Evolutionary conservation across 495 filamentous ascomycete genomes (phyloP).

Genomic region (Aspergillus cristatus): DNA sequence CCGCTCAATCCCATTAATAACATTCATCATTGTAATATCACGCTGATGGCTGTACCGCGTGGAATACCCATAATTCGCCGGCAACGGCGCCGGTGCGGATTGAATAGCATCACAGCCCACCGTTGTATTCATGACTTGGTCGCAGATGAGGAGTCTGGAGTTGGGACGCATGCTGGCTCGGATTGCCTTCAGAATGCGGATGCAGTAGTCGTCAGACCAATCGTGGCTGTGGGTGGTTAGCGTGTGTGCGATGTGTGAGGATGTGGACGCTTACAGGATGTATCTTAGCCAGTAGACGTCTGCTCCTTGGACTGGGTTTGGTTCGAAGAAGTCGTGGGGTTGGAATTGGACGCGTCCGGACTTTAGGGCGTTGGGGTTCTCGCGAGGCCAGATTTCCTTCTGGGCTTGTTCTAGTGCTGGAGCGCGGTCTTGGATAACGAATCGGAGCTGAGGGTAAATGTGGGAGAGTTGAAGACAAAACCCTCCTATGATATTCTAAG

Average conservation of each 20-base stretch:
- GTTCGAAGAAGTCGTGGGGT: slow-evolving; percentile 31
- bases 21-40: slow-evolving; percentile 26
- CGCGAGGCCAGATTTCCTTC: slow-evolving; percentile 5
- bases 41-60: slow-evolving; percentile 23
- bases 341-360: slow-evolving; percentile 21
- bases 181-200: slow-evolving; percentile 23
- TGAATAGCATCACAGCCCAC: slow-evolving; percentile 12
- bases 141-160: slow-evolving; percentile 27
- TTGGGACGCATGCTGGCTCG: slow-evolving; percentile 16
- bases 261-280: slow-evolving; percentile 22
- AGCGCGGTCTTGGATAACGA: slow-evolving; percentile 30
- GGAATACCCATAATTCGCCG: slow-evolving; percentile 23
- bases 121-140: slow-evolving; percentile 33
- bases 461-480: slow-evolving; percentile 3
- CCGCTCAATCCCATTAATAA: slow-evolving; percentile 31
- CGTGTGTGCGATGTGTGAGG: no score
- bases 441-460: slow-evolving; percentile 17
- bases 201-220: slow-evolving; percentile 34
- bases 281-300: slow-evolving; percentile 34
- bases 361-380: neutral
- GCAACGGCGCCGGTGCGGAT: slow-evolving; percentile 21
- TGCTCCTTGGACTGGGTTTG: slow-evolving; percentile 27
- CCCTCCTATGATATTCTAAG: slow-evolving; percentile 9
- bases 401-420: slow-evolving; percentile 19
- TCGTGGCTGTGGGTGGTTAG: slow-evolving; percentile 10